Percentiles rank a stretch among this genome's conserved stretches.
Evolutionary conservation across 345 rosid species (phyloP).

Genomic region (Camelina hispida): DNA sequence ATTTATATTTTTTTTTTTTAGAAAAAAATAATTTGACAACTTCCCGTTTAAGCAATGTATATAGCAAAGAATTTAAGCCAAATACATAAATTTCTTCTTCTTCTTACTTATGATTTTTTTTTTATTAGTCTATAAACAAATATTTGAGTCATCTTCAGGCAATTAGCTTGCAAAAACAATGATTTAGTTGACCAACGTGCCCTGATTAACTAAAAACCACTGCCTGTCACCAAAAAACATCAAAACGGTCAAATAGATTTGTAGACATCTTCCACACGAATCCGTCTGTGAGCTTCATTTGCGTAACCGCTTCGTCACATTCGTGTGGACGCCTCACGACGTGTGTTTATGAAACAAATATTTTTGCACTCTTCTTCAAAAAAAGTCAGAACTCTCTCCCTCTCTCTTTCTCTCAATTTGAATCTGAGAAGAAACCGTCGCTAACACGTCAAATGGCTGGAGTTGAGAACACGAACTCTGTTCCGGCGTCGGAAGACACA

Average conservation of each 20-base stretch:
- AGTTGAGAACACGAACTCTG: constrained; percentile 44
- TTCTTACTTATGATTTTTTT: not conserved
- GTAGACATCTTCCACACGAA: not conserved
- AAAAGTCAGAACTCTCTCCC: constrained; percentile 5
- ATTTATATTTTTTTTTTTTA: no score
- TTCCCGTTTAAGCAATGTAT: constrained; percentile 30
- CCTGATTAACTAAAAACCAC: constrained; percentile 1
- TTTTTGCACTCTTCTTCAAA: constrained; percentile 9
- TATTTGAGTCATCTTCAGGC: not conserved
- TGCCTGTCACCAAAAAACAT: not conserved
- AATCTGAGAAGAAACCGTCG: not conserved
- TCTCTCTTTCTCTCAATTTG: constrained; percentile 20
- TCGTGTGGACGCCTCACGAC: constrained; percentile 32
- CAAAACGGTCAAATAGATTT: constrained; percentile 1
- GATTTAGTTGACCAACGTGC: constrained; percentile 38
- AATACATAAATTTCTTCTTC: not conserved
- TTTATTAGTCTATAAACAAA: not conserved
- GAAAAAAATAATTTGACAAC: no score
- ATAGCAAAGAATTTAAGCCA: not conserved
- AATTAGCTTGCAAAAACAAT: constrained; percentile 16
- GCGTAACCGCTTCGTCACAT: constrained; percentile 10
- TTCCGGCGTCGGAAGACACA: constrained; percentile 58
- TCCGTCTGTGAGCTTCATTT: not conserved
- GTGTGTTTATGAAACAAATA: constrained; percentile 17
- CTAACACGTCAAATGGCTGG: constrained; percentile 46